These are phyloP conservation scores for Starmerella scarabaei DNA, from an alignment of 805 yeast species.

Conservation along the genomic window DNA sequence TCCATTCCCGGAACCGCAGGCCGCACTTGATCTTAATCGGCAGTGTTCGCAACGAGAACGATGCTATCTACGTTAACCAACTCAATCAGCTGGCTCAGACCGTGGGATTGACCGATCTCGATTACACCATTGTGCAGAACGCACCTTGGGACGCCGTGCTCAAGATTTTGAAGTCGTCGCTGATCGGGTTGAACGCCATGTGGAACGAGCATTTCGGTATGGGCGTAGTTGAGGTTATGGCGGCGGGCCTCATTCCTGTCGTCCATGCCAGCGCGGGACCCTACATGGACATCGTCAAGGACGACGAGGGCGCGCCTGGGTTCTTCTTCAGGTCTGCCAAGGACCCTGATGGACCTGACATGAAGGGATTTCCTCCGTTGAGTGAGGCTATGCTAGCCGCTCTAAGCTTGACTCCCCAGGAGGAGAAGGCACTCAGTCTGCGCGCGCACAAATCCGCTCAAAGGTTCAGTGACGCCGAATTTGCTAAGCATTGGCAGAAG, in stretches of 20 bases:
- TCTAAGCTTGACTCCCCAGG: conserved; percentile 29
- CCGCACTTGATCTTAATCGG: conserved; percentile 70
- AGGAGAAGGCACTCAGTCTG: conserved; percentile 32
- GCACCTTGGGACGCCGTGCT: conserved; percentile 56
- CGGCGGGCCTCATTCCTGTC: conserved; percentile 74
- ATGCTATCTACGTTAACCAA: conserved; percentile 43
- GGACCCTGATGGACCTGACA: conserved; percentile 50
- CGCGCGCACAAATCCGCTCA: conserved; percentile 33
- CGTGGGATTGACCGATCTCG: conserved; percentile 32
- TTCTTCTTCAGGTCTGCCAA: conserved; percentile 56
- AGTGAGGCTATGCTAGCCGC: conserved; percentile 37
- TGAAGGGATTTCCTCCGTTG: conserved; percentile 35
- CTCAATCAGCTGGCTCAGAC: conserved; percentile 35
- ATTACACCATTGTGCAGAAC: conserved; percentile 51
- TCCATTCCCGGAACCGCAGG: conserved; percentile 13
- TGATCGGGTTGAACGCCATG: conserved; percentile 87
- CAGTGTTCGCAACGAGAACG: conserved; percentile 60
- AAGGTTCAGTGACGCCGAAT: conserved; percentile 50
- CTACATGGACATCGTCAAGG: conserved; percentile 63
- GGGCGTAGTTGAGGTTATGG: conserved; percentile 85
- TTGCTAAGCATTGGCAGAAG: conserved; percentile 40
- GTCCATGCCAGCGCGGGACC: conserved; percentile 97
- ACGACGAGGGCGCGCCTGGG: conserved; percentile 41
- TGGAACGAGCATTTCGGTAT: conserved; percentile 99
- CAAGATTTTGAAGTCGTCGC: conserved; percentile 39